Evolutionary conservation across 345 rosid genomes (phyloP), one percentile per base, ranked within the genome.

Genomic region (Crucihimalaya himalaica): DNA sequence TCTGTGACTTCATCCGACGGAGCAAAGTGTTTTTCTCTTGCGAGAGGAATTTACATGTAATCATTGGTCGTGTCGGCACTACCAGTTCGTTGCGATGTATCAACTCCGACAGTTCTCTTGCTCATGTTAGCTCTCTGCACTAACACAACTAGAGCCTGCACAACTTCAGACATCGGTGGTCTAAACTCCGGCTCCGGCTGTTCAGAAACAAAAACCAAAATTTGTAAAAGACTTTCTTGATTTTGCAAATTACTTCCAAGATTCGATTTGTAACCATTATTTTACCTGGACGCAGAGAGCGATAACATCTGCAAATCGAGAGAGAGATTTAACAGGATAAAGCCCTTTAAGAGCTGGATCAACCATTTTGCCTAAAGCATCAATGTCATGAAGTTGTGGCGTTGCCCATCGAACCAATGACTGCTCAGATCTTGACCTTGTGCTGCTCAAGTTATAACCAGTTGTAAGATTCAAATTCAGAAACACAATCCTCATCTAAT

Each of bases 301-400:
- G 58, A 95, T 90, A 51, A 95, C 99, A 73, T 95, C 99, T 13
- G 98, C 98, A 80, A 95, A 95, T 6, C 99, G 89, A 2, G 99
- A 95, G 54, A 95, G 97, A 55, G 99, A 95, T 72, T 92, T 95
- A 34, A 92, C 89, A 3, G 99, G 98, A 73, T 90, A 95, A 71
- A 92, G 97, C 20, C 99, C 97, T 77, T 92, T 74, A 50, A 95
- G 92, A 35, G 86, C 89, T 11, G 96, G 96, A 81, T 95, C 99
- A 69, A 95, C 97, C 99, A 95, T 95, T 84, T 90, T 92, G 2
- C 84, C 80, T 64, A 94, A 76, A 51, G 98, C 97, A 81, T 94
- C 97, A 23, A 94, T 94, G 68, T 91, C 98, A n/a, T 94, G 99
- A 56, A 95, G 99, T 81, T 95, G 98, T 76, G 99, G 99, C n/a